phyloP scores from a whole-genome alignment of 352 stramenopile species.

The Globisporangium emineosum region DNA sequence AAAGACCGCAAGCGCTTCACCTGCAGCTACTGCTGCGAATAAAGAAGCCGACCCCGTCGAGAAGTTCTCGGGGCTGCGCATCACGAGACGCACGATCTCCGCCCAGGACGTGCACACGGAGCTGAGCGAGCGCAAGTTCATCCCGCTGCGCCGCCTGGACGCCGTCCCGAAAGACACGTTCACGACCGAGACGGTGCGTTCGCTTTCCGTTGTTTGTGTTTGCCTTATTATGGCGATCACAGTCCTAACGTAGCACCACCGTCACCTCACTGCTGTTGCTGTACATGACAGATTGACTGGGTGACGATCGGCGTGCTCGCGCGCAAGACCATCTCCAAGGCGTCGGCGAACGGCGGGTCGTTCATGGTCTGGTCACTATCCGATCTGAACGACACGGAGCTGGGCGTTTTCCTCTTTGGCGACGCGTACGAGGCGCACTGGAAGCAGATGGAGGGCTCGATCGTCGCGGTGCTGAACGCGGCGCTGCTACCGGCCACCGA shows the following conservation, averaged over 20 bases:
- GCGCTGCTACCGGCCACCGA: constrained; percentile 58
- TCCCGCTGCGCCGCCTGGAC: constrained; percentile 61
- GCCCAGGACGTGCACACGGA: constrained; percentile 42
- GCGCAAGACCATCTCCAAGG: constrained; percentile 71
- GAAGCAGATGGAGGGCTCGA: constrained; percentile 50
- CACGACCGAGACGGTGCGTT: constrained; percentile 42
- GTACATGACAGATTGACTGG: constrained; percentile 53
- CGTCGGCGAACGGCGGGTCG: constrained; percentile 53
- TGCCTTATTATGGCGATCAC: neutral
- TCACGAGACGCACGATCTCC: constrained; percentile 49
- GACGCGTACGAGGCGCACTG: constrained; percentile 71
- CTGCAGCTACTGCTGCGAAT: constrained; percentile 19
- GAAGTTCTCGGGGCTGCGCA: constrained; percentile 59
- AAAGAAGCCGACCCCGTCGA: constrained; percentile 23
- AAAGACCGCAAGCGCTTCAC: neutral
- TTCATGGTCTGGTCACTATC: constrained; percentile 84
- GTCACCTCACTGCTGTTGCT: neutral
- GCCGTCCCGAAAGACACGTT: constrained; percentile 46
- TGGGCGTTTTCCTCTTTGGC: constrained; percentile 76
- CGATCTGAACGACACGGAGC: constrained; percentile 60
- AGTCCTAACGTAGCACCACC: neutral
- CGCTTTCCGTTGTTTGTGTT: neutral
- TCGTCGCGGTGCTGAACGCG: constrained; percentile 75
- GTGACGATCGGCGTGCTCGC: constrained; percentile 77
- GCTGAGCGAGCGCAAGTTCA: constrained; percentile 71